These are phyloP conservation scores for Saccharomycopsis guyanensis DNA, from an alignment of 805 yeast genomes.

Conservation along the genomic window DNA sequence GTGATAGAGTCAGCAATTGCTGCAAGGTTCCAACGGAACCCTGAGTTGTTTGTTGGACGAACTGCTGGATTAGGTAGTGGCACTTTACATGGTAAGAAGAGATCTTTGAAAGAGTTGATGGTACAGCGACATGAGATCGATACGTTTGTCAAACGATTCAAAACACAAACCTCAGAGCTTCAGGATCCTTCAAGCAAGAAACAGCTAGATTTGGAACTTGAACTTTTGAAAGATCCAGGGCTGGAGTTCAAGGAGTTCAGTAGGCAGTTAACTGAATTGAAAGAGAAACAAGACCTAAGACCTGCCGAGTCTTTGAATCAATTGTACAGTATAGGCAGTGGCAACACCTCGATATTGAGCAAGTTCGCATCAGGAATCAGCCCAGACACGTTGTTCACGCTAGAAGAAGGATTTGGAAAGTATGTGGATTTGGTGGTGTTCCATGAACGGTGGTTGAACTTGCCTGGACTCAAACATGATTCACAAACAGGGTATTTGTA, in stretches of 20 bases:
- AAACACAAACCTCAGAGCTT: slow-evolving; percentile 26
- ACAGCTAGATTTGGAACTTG: neutral
- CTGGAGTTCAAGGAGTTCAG: slow-evolving; percentile 33
- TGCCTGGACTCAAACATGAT: slow-evolving; percentile 30
- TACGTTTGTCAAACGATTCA: slow-evolving; percentile 41
- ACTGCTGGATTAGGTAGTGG: slow-evolving; percentile 26
- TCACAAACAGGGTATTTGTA: slow-evolving; percentile 37
- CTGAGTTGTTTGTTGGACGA: slow-evolving; percentile 39
- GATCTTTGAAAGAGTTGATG: slow-evolving; percentile 43
- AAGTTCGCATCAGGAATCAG: slow-evolving; percentile 41
- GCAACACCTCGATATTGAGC: slow-evolving; percentile 33
- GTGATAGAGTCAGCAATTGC: slow-evolving; percentile 60
- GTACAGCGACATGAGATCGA: slow-evolving; percentile 64
- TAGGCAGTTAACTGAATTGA: slow-evolving; percentile 27
- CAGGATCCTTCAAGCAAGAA: slow-evolving; percentile 19
- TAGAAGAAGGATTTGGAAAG: slow-evolving; percentile 59
- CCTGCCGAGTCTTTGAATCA: slow-evolving; percentile 24
- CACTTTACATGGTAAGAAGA: slow-evolving; percentile 31
- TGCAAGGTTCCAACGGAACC: slow-evolving; percentile 54
- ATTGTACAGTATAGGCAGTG: slow-evolving; percentile 16
- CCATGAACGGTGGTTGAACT: slow-evolving; percentile 48
- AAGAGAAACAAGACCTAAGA: slow-evolving; percentile 27
- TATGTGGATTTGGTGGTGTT: slow-evolving; percentile 47
- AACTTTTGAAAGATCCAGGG: slow-evolving; percentile 22
- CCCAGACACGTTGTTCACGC: slow-evolving; percentile 43